Conservation (phyloP, 2,329 filamentous ascomycete species). For the Aurifilum marmelostoma region DNA sequence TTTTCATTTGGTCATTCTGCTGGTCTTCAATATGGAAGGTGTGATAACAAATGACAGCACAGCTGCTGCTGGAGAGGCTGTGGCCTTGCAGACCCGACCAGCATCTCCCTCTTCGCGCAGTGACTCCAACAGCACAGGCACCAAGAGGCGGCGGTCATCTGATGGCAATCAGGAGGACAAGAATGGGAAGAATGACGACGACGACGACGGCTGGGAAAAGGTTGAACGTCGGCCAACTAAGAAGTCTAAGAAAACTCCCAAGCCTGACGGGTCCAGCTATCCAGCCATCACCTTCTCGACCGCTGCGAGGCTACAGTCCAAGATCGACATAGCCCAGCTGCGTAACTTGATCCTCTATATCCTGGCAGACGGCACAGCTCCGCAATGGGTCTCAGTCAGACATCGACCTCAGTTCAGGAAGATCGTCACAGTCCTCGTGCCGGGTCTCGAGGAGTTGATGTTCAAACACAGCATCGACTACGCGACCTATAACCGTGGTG, state of each 20-base stretch:
- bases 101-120: constrained; percentile 22
- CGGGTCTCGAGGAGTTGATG: constrained; percentile 88
- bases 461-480: constrained; percentile 68
- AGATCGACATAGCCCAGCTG: constrained; percentile 65
- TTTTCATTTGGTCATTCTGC: neutral
- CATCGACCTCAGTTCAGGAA: constrained; percentile 71
- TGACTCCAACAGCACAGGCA: constrained; percentile 23
- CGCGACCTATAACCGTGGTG: constrained; percentile 46
- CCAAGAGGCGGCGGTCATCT: constrained; percentile 24
- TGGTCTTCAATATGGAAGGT: constrained; percentile 1
- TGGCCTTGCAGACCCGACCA: neutral
- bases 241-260: constrained; percentile 65
- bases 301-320: constrained; percentile 61
- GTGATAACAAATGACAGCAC: neutral
- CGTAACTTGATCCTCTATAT: constrained; percentile 69
- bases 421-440: constrained; percentile 88
- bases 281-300: constrained; percentile 62
- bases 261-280: constrained; percentile 58
- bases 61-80: neutral
- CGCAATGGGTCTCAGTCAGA: constrained; percentile 66
- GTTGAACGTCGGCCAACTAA: constrained; percentile 52
- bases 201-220: constrained; percentile 56
- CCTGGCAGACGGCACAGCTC: constrained; percentile 65
- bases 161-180: constrained; percentile 35
- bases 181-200: constrained; percentile 41